Conservation (phyloP, 2,329 filamentous ascomycete genomes). For the Calycina herbarum region DNA sequence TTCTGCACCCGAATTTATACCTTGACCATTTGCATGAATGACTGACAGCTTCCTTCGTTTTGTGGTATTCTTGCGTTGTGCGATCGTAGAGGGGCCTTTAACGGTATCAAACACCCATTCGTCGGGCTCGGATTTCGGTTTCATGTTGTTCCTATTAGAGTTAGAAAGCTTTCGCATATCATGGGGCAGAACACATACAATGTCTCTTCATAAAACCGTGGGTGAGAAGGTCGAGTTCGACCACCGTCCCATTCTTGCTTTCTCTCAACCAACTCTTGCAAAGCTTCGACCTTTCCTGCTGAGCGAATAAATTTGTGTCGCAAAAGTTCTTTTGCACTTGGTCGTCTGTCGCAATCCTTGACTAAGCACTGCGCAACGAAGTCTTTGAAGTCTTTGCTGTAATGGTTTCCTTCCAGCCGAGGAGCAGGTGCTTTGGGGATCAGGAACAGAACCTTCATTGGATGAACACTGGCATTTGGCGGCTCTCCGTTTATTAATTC, state of each 20-base stretch:
- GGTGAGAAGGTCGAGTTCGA: conserved; percentile 65
- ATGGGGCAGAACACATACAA: conserved; percentile 48
- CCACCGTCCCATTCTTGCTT: conserved; percentile 80
- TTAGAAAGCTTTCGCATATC: conserved; percentile 21
- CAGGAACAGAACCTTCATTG: conserved; percentile 90
- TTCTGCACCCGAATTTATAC: conserved; percentile 44
- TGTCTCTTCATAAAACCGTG: conserved; percentile 92
- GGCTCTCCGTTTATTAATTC: conserved; percentile 87
- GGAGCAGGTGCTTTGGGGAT: conserved; percentile 89
- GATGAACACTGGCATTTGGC: conserved; percentile 81
- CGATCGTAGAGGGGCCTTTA: conserved; percentile 64
- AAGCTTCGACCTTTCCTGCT: conserved; percentile 82
- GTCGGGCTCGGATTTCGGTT: conserved; percentile 68
- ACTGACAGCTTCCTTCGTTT: conserved; percentile 58
- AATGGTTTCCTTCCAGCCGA: conserved; percentile 74
- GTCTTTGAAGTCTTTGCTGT: conserved; percentile 89
- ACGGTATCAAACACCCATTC: conserved; percentile 97
- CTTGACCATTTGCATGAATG: conserved; percentile 47
- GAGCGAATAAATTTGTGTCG: conserved; percentile 85
- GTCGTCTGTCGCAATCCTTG: conserved; percentile 84
- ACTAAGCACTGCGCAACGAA: conserved; percentile 88
- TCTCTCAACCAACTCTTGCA: conserved; percentile 84
- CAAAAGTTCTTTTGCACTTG: conserved; percentile 82
- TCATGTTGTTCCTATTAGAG: conserved; percentile 59
- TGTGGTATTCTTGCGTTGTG: conserved; percentile 52